Evolutionary conservation across 148 eudicot species (phyloP), one percentile per base, ranked within the genome.

Genomic region (Rhododendron simsii): DNA sequence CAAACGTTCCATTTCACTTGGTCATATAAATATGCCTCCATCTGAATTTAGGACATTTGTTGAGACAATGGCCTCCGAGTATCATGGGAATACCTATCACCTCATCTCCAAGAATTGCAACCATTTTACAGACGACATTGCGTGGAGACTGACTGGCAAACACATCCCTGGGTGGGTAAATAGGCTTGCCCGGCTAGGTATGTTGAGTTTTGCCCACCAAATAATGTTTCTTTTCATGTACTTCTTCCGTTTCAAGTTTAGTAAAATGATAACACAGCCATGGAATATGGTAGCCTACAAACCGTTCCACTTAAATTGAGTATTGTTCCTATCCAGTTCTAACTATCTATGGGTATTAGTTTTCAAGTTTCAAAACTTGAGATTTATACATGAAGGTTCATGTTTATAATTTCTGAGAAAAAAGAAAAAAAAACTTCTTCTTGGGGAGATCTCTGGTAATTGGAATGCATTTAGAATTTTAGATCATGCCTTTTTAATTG

Each of bases 51-150:
- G 91, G 83, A 77, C 83, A 82, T 91, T 95, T 83, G 90, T 93
- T 67, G 93, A 95, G 90, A 84, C 85, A 55, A 84, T 92, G 47
- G 94, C 96, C 33, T 88, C 96, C 33, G 96, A 95, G 89, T 95
- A 95, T 88, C 95, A 93, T 73, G 98, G 98, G 71, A 92, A 95
- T 86, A 93, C 95, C 15, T 95, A 95, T 85, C 98, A 95, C 85
- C 96, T 95, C 86, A 92, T 95, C 86, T 90, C 93, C 74, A 95
- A 95, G 88, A 95, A 95, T 47, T 95, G 98, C 89, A 95, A 95
- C 83, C 94, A 95, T 91, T 95, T 95, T 89, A 91, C 95, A 21
- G 93, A 95, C 89, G 98, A 94, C 65, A 67, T 93, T 44, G 86
- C 93, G 2, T 30, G 51, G 73, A 93, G 92, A 90, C 88, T 95